A percentile compares a stretch with the other conserved stretches of the same genome.
These are phyloP conservation scores for Phytophthora rubi DNA, from an alignment of 352 stramenopile genomes.

Conservation along the genomic window DNA sequence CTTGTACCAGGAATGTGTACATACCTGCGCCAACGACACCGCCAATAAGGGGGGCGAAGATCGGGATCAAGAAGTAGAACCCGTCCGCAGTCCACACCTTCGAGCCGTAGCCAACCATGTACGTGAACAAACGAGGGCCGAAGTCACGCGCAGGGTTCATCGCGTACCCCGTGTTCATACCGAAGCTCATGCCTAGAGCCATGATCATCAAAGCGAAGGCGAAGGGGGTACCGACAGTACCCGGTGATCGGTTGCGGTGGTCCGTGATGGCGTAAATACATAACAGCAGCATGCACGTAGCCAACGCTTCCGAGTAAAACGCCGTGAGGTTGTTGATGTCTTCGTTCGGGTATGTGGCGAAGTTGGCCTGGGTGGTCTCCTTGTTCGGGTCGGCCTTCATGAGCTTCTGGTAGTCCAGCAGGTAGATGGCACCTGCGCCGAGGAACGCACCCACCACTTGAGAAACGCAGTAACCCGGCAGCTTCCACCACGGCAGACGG, in stretches of 20 bases:
- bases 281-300: constrained; percentile 55
- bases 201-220: constrained; percentile 62
- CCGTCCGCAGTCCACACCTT: constrained; percentile 57
- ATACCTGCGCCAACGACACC: constrained; percentile 46
- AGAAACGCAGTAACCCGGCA: constrained; percentile 47
- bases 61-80: constrained; percentile 67
- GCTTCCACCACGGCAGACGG: constrained; percentile 52
- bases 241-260: constrained; percentile 50
- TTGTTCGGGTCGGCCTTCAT: constrained; percentile 52
- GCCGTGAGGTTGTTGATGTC: constrained; percentile 52
- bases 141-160: constrained; percentile 62
- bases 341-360: constrained; percentile 51
- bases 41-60: constrained; percentile 56
- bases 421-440: constrained; percentile 45
- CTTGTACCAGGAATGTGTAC: constrained; percentile 62
- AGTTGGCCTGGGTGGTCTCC: constrained; percentile 49
- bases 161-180: constrained; percentile 44
- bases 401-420: constrained; percentile 58
- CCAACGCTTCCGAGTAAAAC: constrained; percentile 62
- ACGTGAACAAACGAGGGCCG: constrained; percentile 49
- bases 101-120: constrained; percentile 57
- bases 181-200: constrained; percentile 67
- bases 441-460: constrained; percentile 54
- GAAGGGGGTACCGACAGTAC: constrained; percentile 42
- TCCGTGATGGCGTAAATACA: constrained; percentile 66